Evolutionary conservation across 345 rosid genomes (phyloP), one percentile per base, ranked within the genome.

Genomic region (Euphorbia tirucalli): DNA sequence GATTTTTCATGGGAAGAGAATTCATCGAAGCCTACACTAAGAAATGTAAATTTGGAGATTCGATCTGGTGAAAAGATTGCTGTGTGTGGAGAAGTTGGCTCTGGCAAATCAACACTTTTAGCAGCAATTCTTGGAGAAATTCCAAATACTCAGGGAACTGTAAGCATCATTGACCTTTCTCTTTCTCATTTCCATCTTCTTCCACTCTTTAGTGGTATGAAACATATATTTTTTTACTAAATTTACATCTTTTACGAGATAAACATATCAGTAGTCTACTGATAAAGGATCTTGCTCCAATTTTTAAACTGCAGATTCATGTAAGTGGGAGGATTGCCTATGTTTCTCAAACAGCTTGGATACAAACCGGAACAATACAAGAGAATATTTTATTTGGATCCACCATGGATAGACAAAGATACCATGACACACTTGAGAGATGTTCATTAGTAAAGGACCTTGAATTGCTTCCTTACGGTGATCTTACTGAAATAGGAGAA

Each of bases 301-400:
- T 60, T 35, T 14, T 32, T 46, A 62, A 35, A 4, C 35, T 63
- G 56, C 87, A 94, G 98, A 84, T 89, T 59, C 87, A 90, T 56
- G 93, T 90, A 27, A 75, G 58, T 71, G 97, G 98, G 19, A 92
- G 79, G 61, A 87, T 85, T 44, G 97, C 98, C 27, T 92, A 92
- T 80, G 96, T 94, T 77, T 94, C 98, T 31, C 98, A 92, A 82
- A 78, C 88, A 48, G 98, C 98, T 6, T 94, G 98, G 98, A 94
- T 94, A 25, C 97, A 92, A 81, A 89, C 96, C 0, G 98, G 98
- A 35, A 90, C 89, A 18, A 87, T 94, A 75, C 86, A 74, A 67
- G 97, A 90, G 10, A 94, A 92, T 75, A 92, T 94, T 59, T 75
- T 94, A 69, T 94, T 94, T 55, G 97, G 98, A 37, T 80, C 88